These are phyloP conservation scores for Eremomyces bilateralis DNA, from an alignment of 495 filamentous ascomycete species.

Conservation along the genomic window DNA sequence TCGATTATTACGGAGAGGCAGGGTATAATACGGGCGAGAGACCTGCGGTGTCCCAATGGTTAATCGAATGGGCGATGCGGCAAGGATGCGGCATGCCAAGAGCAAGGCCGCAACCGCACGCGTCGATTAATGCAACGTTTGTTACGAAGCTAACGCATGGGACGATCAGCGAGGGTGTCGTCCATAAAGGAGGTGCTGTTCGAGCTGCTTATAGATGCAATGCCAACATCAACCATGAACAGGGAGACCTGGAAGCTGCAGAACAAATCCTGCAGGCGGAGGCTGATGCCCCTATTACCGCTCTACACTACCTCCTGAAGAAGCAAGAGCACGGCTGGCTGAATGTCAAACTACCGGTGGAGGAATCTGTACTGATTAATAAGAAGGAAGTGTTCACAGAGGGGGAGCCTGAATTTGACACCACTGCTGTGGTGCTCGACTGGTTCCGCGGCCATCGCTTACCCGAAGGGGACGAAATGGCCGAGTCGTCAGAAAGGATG, in stretches of 20 bases:
- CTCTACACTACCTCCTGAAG: slow-evolving; percentile 4
- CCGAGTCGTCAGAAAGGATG: no score
- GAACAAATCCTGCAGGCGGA: not conserved
- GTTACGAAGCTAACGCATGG: slow-evolving; percentile 2
- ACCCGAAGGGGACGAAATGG: no score
- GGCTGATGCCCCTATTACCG: not conserved
- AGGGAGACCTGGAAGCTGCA: no score
- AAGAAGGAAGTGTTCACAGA: no score
- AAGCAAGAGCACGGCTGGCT: slow-evolving; percentile 8
- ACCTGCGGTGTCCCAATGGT: slow-evolving; percentile 2
- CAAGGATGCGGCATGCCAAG: not conserved
- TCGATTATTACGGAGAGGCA: slow-evolving; percentile 1
- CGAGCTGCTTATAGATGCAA: not conserved
- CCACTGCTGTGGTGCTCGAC: not conserved
- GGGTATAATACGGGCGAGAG: not conserved
- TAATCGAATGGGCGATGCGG: slow-evolving; percentile 1
- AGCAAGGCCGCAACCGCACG: no score
- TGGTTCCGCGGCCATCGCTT: not conserved
- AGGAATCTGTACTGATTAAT: not conserved
- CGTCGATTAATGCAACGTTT: slow-evolving; percentile 4
- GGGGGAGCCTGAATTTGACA: no score
- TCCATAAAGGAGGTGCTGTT: not conserved
- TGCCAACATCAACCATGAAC: not conserved
- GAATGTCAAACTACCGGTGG: not conserved
- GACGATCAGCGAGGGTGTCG: slow-evolving; percentile 2